Evolutionary conservation across 2,329 filamentous ascomycete species (phyloP).

Genomic region (Ramularia collo-cygni): DNA sequence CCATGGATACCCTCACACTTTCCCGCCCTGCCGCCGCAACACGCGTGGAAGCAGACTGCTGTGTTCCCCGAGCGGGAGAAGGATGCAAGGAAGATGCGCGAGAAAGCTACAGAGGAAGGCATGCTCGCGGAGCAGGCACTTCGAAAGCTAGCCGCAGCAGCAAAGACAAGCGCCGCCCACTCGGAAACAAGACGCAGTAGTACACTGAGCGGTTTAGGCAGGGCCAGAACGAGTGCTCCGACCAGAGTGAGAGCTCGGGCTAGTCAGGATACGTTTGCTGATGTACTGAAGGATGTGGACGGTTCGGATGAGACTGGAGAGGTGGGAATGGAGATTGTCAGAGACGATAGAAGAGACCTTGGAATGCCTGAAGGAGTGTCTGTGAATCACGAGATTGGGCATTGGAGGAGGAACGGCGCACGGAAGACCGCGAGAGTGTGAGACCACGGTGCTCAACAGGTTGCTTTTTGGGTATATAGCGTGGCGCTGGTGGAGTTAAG

Average conservation of each 20-base stretch:
- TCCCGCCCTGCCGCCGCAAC: constrained; percentile 55
- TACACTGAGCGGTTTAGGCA: constrained; percentile 24
- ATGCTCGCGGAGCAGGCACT: constrained; percentile 59
- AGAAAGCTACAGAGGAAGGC: constrained; percentile 59
- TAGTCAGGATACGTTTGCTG: constrained; percentile 48
- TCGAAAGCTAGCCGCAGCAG: constrained; percentile 49
- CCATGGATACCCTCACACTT: constrained; percentile 55
- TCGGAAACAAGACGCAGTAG: constrained; percentile 36
- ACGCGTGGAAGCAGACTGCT: constrained; percentile 56
- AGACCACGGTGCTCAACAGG: background rate
- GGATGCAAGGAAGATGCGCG: constrained; percentile 48
- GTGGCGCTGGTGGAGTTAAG: constrained; percentile 26
- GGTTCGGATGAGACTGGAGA: constrained; percentile 31
- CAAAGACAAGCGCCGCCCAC: constrained; percentile 43
- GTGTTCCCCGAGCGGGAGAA: constrained; percentile 53
- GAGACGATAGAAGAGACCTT: constrained; percentile 22
- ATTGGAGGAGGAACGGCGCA: constrained; percentile 43
- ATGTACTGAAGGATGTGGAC: constrained; percentile 40
- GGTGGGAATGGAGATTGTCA: constrained; percentile 20
- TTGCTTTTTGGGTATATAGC: constrained; percentile 23
- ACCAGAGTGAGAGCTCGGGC: constrained; percentile 22
- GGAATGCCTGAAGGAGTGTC: constrained; percentile 35
- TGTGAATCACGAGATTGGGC: constrained; percentile 55
- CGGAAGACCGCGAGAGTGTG: constrained; percentile 11
- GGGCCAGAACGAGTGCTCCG: constrained; percentile 13